Evolutionary conservation across 108 stramenopile species (phyloP).

Genomic region (Pseudonitzschia multiseries): DNA sequence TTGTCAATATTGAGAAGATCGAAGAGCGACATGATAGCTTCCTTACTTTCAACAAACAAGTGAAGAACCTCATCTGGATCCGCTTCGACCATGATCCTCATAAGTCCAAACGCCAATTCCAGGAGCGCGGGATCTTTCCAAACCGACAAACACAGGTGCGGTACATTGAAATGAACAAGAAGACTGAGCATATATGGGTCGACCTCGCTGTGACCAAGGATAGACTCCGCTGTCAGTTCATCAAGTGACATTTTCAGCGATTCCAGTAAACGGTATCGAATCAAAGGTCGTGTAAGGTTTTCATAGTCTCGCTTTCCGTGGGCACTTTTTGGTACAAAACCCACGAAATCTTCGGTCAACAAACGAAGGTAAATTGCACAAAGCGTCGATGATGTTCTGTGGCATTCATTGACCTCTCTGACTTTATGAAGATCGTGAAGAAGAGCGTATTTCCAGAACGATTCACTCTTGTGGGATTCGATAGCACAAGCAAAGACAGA

Average conservation of each 20-base stretch:
- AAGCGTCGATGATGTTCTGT: slow-evolving; percentile 32
- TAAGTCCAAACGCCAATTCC: slow-evolving; percentile 56
- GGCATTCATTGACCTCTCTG: slow-evolving; percentile 16
- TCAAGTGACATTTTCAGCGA: slow-evolving; percentile 43
- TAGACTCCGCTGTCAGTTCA: slow-evolving; percentile 28
- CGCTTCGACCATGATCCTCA: slow-evolving; percentile 42
- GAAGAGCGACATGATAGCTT: slow-evolving; percentile 58
- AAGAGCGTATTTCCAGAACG: slow-evolving; percentile 52
- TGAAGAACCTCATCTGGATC: slow-evolving; percentile 54
- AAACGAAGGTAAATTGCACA: slow-evolving; percentile 50
- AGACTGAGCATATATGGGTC: slow-evolving; percentile 48
- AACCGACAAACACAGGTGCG: slow-evolving; percentile 54
- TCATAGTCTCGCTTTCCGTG: slow-evolving; percentile 39
- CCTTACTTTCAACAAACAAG: slow-evolving; percentile 54
- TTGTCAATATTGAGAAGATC: slow-evolving; percentile 59
- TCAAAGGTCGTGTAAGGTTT: slow-evolving; percentile 44
- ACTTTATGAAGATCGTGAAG: slow-evolving; percentile 35
- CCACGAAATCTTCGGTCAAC: slow-evolving; percentile 40
- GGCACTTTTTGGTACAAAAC: slow-evolving; percentile 37
- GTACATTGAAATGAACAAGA: slow-evolving; percentile 57
- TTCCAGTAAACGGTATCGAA: slow-evolving; percentile 59
- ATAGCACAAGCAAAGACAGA: slow-evolving; percentile 46
- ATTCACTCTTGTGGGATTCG: slow-evolving; percentile 38
- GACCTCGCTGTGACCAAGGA: slow-evolving; percentile 20
- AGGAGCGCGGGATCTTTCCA: slow-evolving; percentile 60